Percentiles rank a stretch among this genome's conserved stretches.
Evolutionary conservation across 139 green algal genomes (phyloP).

Genomic region (Chlamydomonas sp.): DNA sequence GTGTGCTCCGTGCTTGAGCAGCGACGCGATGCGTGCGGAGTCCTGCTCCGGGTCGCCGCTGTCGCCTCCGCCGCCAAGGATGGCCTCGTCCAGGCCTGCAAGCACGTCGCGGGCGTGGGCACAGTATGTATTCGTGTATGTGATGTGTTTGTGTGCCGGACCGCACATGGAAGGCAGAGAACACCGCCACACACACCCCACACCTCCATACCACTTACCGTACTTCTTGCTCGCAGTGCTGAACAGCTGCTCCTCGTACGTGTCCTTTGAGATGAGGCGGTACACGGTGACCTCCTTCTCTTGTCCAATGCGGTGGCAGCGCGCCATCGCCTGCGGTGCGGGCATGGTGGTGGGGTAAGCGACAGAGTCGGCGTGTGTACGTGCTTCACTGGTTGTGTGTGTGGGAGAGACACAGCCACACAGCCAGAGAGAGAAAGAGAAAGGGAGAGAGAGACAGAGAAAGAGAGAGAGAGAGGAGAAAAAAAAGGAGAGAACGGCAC

Average conservation of each 20-base stretch:
- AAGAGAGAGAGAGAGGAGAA: too few relatives aligned
- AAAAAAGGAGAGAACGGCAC: too few relatives aligned
- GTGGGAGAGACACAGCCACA: conserved; percentile 12
- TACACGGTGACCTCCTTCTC: conserved; percentile 84
- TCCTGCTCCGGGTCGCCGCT: conserved; percentile 58
- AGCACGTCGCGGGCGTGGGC: background rate
- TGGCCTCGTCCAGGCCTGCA: conserved; percentile 85
- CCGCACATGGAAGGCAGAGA: background rate
- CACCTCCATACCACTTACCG: conserved; percentile 21
- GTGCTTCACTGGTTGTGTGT: conserved; percentile 18
- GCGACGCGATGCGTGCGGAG: conserved; percentile 56
- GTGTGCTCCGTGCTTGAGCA: conserved; percentile 82
- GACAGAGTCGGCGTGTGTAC: background rate
- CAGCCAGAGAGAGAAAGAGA: too few relatives aligned
- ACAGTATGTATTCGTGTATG: background rate
- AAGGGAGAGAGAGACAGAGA: too few relatives aligned
- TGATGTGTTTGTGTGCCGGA: background rate
- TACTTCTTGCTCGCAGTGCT: conserved; percentile 27
- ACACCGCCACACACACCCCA: background rate
- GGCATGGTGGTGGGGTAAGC: background rate
- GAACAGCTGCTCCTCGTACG: conserved; percentile 79
- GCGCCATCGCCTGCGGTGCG: conserved; percentile 82
- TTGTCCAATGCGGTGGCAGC: conserved; percentile 90
- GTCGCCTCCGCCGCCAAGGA: conserved; percentile 56
- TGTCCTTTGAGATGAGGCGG: conserved; percentile 76